These are phyloP conservation scores for Mycena chlorophos DNA, from an alignment of 768 basidiomycete species.

Conservation along the genomic window DNA sequence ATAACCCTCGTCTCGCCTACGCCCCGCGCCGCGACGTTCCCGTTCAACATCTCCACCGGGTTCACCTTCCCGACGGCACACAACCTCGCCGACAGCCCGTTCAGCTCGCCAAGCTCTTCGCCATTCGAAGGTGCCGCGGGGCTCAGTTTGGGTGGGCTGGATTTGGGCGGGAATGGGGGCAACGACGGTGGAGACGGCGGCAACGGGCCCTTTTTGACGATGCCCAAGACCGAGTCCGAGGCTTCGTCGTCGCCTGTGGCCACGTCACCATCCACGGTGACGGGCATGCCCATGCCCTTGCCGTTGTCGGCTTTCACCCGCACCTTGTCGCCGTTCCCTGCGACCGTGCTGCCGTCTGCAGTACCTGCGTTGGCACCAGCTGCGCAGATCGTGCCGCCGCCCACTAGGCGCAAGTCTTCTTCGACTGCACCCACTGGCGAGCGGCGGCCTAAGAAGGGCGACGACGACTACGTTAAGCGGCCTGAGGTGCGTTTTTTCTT, in stretches of 20 bases:
- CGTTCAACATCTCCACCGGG: too few species aligned
- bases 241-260: slow-evolving; percentile 23
- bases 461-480: slow-evolving; percentile 80
- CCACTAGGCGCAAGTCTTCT: slow-evolving; percentile 51
- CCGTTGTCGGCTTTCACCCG: slow-evolving; percentile 30
- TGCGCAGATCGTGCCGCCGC: neutral
- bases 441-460: slow-evolving; percentile 66
- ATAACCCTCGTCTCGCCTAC: slow-evolving; percentile 63
- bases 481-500: too few species aligned
- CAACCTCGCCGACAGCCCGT: slow-evolving; percentile 67
- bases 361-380: too few species aligned
- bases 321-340: slow-evolving; percentile 40
- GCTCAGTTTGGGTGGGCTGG: slow-evolving; percentile 56
- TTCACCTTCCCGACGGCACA: slow-evolving; percentile 63
- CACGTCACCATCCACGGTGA: slow-evolving; percentile 2
- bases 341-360: too few species aligned
- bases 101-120: slow-evolving; percentile 62
- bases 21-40: slow-evolving; percentile 57
- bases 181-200: slow-evolving; percentile 26
- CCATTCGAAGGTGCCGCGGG: slow-evolving; percentile 79
- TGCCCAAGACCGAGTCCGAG: too few species aligned
- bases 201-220: too few species aligned
- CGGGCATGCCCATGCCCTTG: neutral
- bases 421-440: slow-evolving; percentile 42
- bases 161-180: slow-evolving; percentile 27